Percentiles rank a stretch among this genome's conserved stretches.
Conservation (phyloP, 345 rosid genomes). For the Heritiera littoralis region DNA sequence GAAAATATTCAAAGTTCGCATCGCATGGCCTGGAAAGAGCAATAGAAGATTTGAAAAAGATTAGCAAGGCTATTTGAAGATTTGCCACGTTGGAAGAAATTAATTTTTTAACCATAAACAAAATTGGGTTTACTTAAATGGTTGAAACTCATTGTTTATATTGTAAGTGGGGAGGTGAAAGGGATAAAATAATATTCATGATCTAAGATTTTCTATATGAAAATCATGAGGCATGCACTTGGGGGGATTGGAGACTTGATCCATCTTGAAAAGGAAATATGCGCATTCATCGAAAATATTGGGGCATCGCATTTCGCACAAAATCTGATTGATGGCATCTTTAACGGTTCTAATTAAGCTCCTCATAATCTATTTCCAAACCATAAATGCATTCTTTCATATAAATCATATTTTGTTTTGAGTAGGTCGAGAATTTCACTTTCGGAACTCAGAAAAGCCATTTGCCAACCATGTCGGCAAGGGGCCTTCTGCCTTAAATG, state of each 20-base stretch:
- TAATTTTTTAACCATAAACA: background rate
- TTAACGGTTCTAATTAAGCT: constrained; percentile 24
- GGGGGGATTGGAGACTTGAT: background rate
- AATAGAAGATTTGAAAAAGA: background rate
- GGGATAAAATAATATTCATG: background rate
- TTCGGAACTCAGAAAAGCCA: constrained; percentile 10
- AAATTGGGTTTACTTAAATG: background rate
- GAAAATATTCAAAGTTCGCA: background rate
- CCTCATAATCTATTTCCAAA: constrained; percentile 5
- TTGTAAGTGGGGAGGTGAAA: constrained; percentile 14
- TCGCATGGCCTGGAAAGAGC: background rate
- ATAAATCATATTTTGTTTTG: background rate
- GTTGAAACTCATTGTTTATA: background rate
- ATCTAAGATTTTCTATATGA: background rate
- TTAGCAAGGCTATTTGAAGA: background rate
- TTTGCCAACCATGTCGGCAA: constrained; percentile 9
- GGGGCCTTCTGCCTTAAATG: background rate
- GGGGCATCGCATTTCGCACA: constrained; percentile 8
- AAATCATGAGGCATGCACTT: constrained; percentile 15
- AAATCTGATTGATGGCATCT: constrained; percentile 32
- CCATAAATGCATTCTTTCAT: background rate
- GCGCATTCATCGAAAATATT: background rate
- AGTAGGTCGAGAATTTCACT: constrained; percentile 23
- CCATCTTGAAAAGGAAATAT: constrained; percentile 10
- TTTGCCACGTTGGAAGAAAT: constrained; percentile 1